phyloP scores from a whole-genome alignment of 495 filamentous ascomycete species.

The Hapsidospora chrysogenum region DNA sequence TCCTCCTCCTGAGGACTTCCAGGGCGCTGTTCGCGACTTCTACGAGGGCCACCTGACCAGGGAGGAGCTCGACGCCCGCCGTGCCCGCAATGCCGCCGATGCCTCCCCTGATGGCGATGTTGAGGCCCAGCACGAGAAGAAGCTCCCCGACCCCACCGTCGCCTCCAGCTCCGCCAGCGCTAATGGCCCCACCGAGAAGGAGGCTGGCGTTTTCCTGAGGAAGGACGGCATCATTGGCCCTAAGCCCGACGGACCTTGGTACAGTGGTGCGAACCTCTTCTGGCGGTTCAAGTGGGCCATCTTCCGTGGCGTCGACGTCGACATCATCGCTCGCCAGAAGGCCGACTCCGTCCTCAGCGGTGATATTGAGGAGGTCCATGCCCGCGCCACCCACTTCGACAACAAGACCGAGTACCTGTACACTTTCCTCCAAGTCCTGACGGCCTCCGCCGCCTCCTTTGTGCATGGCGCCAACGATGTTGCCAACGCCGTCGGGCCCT shows the following conservation, averaged over 20 bases:
- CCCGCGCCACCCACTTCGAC: slow-evolving; percentile 48
- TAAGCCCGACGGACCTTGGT: slow-evolving; percentile 19
- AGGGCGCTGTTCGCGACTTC: slow-evolving; percentile 32
- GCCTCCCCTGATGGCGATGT: slow-evolving; percentile 7
- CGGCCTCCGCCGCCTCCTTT: slow-evolving; percentile 59
- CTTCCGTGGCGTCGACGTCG: slow-evolving; percentile 43
- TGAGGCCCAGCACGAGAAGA: slow-evolving; percentile 4
- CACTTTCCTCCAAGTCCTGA: slow-evolving; percentile 59
- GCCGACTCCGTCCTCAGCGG: slow-evolving; percentile 28
- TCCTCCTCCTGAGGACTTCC: slow-evolving; percentile 20
- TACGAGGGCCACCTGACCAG: slow-evolving; percentile 30
- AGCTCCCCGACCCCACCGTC: slow-evolving; percentile 8
- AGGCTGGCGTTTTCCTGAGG: slow-evolving; percentile 3
- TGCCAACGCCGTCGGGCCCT: slow-evolving; percentile 60
- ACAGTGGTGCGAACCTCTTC: slow-evolving; percentile 20
- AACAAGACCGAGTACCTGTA: slow-evolving; percentile 64
- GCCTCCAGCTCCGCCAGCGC: slow-evolving; percentile 7
- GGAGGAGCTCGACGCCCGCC: slow-evolving; percentile 26
- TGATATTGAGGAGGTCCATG: slow-evolving; percentile 37
- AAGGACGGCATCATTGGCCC: slow-evolving; percentile 14
- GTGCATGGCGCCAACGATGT: slow-evolving; percentile 73
- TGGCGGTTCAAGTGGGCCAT: slow-evolving; percentile 27
- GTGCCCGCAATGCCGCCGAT: slow-evolving; percentile 6
- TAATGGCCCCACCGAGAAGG: background rate
- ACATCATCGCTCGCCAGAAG: slow-evolving; percentile 32